Base-by-base conservation (phyloP, 2,329 filamentous ascomycete species). In the Aspergillus intermedius region DNA sequence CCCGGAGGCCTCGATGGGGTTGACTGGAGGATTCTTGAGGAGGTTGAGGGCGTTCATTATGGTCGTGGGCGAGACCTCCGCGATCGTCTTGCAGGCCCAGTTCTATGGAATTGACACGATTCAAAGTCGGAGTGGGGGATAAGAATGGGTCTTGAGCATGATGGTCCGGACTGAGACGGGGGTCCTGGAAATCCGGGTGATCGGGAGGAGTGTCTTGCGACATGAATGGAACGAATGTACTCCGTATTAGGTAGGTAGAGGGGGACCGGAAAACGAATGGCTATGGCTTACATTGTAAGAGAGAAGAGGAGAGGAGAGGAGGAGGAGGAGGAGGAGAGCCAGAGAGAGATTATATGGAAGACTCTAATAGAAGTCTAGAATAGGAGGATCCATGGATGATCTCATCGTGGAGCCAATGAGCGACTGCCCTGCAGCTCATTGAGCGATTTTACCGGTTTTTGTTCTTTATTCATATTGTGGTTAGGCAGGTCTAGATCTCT, bases 1-100 rank as follows among this genome's bases (percentile, higher is more conserved):
- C 57, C n/a, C 57, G 51, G 23, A 50, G 46, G 13, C 48, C 41
- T 43, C 53, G 49, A 19, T 42, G 41, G 9, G 46, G 19, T 34
- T 49, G 49, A 3, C 43, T 17, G n/a, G 30, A 19, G 2, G 44
- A 12, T 7, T 28, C 44, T 37, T 30, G 12, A 7, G 37, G 17
- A 12, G 37, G 37, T 22, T 15, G 19, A 19, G 37, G 37, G 10
- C 15, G 37, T 2, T 21, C 43, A 34, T 34, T 45, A 3, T 30
- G 22, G n/a, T 44, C 23, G 42, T 44, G n/a, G 15, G 15, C 30
- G 12, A 28, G 25, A 25, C 15, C 42, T 15, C 13, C 19, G 6
- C 15, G 22, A 10, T 42, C 40, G 7, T 19, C 15, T 9, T 42
- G 17, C 34, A 37, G 34, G 34, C 34, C 34, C 3, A 37, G n/a